Percentiles rank a stretch among this genome's conserved stretches.
These are phyloP conservation scores for Neonectria hederae DNA, from an alignment of 2,329 filamentous ascomycete genomes.

Conservation along the genomic window DNA sequence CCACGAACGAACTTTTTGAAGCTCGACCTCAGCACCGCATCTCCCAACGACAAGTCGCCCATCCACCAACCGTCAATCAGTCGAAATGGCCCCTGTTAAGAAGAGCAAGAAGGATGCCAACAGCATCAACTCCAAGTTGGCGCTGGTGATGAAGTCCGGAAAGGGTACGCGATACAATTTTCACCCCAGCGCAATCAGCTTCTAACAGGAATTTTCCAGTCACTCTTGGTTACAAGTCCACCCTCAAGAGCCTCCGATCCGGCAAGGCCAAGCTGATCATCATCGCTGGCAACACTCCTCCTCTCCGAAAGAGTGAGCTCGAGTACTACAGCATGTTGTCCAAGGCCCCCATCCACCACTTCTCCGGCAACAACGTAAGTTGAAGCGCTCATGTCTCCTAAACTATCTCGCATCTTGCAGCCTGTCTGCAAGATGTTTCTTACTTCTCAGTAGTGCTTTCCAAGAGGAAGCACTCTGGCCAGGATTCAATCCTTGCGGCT, in stretches of 20 bases:
- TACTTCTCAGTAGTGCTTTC: slow-evolving; percentile 38
- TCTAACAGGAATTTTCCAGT: slow-evolving; percentile 43
- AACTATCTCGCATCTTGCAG: slow-evolving; percentile 31
- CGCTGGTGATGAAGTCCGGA: slow-evolving; percentile 71
- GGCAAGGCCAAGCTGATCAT: slow-evolving; percentile 99
- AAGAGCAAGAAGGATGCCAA: slow-evolving; percentile 86
- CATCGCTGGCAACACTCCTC: slow-evolving; percentile 92
- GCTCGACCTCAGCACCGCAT: slow-evolving; percentile 41
- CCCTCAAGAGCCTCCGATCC: slow-evolving; percentile 86
- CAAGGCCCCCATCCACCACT: slow-evolving; percentile 97
- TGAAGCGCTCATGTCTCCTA: slow-evolving; percentile 40
- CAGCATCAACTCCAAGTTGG: slow-evolving; percentile 71
- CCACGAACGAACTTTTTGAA: slow-evolving; percentile 40
- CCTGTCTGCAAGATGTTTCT: slow-evolving; percentile 32
- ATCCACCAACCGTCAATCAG: slow-evolving; percentile 49
- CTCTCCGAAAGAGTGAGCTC: slow-evolving; percentile 96
- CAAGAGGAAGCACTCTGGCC: slow-evolving; percentile 34
- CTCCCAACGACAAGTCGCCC: slow-evolving; percentile 48
- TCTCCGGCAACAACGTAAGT: slow-evolving; percentile 98
- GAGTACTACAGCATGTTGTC: slow-evolving; percentile 94
- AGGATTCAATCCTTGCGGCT: slow-evolving; percentile 50
- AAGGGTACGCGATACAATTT: slow-evolving; percentile 69
- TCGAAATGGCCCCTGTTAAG: slow-evolving; percentile 76
- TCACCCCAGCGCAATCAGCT: background rate
- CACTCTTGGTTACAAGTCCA: slow-evolving; percentile 55